phyloP scores from a whole-genome alignment of 2,329 filamentous ascomycete genomes.

The Colletotrichum brevisporum region DNA sequence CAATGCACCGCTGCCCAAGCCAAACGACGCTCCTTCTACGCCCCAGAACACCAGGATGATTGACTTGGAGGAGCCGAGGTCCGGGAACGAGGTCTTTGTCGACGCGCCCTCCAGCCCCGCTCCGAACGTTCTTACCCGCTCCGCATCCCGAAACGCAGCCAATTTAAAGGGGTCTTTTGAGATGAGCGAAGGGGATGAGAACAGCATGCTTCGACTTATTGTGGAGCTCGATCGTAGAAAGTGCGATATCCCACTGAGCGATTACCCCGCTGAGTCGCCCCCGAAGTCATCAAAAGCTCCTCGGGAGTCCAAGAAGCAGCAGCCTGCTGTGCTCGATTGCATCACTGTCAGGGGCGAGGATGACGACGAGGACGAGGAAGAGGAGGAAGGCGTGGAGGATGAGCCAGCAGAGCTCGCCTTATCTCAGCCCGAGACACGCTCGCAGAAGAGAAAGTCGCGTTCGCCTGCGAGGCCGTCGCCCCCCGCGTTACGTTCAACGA shows the following conservation, averaged over 20 bases:
- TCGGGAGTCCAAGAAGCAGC: slow-evolving; percentile 39
- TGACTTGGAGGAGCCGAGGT: slow-evolving; percentile 56
- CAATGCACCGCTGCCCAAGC: background rate
- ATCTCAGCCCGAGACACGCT: slow-evolving; percentile 25
- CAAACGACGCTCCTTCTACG: slow-evolving; percentile 29
- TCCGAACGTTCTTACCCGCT: slow-evolving; percentile 46
- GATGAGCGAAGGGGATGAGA: slow-evolving; percentile 61
- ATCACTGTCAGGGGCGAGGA: slow-evolving; percentile 49
- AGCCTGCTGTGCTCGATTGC: slow-evolving; percentile 48
- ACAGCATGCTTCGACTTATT: slow-evolving; percentile 62
- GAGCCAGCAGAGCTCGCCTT: slow-evolving; percentile 34
- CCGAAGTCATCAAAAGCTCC: slow-evolving; percentile 42
- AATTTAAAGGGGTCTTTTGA: slow-evolving; percentile 52
- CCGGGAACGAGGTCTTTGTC: slow-evolving; percentile 62
- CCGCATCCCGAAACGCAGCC: slow-evolving; percentile 43
- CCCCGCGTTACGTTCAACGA: slow-evolving; percentile 25
- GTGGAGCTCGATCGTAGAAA: slow-evolving; percentile 64
- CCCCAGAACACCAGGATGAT: slow-evolving; percentile 33
- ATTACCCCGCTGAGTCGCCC: slow-evolving; percentile 47
- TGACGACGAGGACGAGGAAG: slow-evolving; percentile 43
- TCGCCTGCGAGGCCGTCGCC: slow-evolving; percentile 36
- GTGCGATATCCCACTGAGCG: slow-evolving; percentile 46
- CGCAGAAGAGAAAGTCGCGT: slow-evolving; percentile 28
- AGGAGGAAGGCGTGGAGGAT: slow-evolving; percentile 16
- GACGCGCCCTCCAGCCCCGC: slow-evolving; percentile 64